A percentile compares a stretch with the other conserved stretches of the same genome.
phyloP scores from a whole-genome alignment of 2,329 filamentous ascomycete species.

The Rachicladosporium sp. region DNA sequence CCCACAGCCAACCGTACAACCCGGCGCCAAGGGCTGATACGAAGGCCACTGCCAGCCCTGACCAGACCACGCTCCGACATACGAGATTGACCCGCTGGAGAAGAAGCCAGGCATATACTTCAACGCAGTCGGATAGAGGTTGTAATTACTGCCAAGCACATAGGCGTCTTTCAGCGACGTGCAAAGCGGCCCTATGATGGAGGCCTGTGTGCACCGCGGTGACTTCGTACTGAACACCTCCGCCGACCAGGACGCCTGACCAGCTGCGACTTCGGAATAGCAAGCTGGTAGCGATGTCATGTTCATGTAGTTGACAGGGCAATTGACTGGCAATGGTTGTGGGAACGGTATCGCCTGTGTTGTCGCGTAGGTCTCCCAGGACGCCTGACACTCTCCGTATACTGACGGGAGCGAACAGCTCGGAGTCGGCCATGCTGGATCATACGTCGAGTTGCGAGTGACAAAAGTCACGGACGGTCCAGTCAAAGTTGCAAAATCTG shows the following conservation, averaged over 20 bases:
- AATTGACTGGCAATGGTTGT: neutral
- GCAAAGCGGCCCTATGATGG: constrained; percentile 1
- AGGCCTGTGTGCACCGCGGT: constrained; percentile 1
- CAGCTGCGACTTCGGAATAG: neutral
- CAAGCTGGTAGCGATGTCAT: constrained; percentile 1
- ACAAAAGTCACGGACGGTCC: too few relatives aligned
- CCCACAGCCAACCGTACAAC: constrained; percentile 1
- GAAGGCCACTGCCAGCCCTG: too few relatives aligned
- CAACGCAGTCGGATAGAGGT: neutral
- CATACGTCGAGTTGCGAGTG: too few relatives aligned
- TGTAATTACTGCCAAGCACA: constrained; percentile 1
- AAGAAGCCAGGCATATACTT: neutral
- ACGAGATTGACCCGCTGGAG: neutral
- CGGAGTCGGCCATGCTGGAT: neutral
- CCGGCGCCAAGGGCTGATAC: neutral
- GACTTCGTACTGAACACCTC: neutral
- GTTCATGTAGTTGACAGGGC: neutral
- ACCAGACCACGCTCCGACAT: too few relatives aligned
- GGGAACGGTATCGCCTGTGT: neutral
- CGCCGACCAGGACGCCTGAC: neutral
- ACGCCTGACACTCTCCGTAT: neutral
- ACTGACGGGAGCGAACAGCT: constrained; percentile 1
- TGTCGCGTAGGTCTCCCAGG: neutral
- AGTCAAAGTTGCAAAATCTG: too few relatives aligned
- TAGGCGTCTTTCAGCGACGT: constrained; percentile 1